Base-by-base conservation (phyloP, 2,329 filamentous ascomycete genomes). In the Xylariaceae sp. region DNA sequence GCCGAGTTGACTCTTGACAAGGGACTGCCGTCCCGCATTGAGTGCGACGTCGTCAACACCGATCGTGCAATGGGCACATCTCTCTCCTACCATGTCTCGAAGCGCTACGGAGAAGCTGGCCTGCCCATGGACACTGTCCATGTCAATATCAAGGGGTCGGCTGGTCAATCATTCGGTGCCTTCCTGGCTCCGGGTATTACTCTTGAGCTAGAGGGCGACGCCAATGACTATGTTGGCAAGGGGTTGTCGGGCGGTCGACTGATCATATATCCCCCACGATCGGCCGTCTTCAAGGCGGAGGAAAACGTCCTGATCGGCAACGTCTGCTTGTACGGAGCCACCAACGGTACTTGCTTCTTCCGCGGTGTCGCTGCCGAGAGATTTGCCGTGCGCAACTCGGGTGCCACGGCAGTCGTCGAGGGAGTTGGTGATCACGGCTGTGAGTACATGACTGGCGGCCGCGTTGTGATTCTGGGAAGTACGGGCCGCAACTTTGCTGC, bases 391-490 rank as follows among this genome's bases (percentile, higher is more conserved):
- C 83, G 90, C 49, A 96, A 96, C 70, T 95, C 90, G 1, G 90
- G 90, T 64, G 90, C 86, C 32, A 94, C 82, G 18, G 88, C 90
- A n/a, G 85, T 96, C 45, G 89, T 95, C 42, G 90, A 96, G 64
- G 90, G 90, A 64, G 77, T 94, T 45, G 90, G 90, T 70, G 90
- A 96, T 60, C 90, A 96, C 59, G 85, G 87, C 43, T 95, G 89
- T 57, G 90, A 96, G 71, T 96, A 96, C 75, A 96, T 96, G 90
- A 95, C 90, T 53, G 90, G 90, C 58, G 90, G 90, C 56, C 86
- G 89, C 55, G 72, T 95, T 32, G 68, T 96, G 44, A 75, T 94
- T 53, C 74, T 96, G 30, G 90, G 90, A 38, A 78, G 76, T 52
- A 94, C 88, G 55, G 90, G 90, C 29, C 89, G 90, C 50, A 96